phyloP scores from a whole-genome alignment of 768 basidiomycete species.

The Dentipellis fragilis region DNA sequence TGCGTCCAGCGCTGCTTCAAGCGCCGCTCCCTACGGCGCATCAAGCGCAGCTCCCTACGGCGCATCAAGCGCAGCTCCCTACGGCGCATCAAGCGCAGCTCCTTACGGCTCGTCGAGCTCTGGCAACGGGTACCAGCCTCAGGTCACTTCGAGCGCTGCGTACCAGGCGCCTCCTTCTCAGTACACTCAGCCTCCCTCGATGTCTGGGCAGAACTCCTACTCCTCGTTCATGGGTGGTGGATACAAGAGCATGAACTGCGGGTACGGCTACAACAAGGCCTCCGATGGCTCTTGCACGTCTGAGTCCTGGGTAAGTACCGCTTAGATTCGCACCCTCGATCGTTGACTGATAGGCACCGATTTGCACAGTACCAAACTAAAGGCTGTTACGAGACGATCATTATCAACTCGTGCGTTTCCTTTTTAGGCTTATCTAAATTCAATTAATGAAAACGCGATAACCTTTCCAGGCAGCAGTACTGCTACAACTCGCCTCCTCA shows the following conservation, averaged over 20 bases:
- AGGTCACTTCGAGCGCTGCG: slow-evolving; percentile 4
- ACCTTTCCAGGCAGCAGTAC: slow-evolving; percentile 6
- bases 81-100: slow-evolving; percentile 3
- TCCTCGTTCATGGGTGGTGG: slow-evolving; percentile 50
- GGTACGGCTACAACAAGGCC: slow-evolving; percentile 56
- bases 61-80: slow-evolving; percentile 1
- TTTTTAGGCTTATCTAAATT: slow-evolving; percentile 6
- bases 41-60: background rate
- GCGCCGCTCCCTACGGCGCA: no score
- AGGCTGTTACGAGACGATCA: slow-evolving; percentile 55
- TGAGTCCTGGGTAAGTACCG: slow-evolving; percentile 46
- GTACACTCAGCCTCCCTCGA: slow-evolving; percentile 23
- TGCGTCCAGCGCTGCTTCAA: no score
- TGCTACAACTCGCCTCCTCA: slow-evolving; percentile 23
- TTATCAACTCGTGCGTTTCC: slow-evolving; percentile 34
- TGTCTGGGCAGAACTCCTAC: slow-evolving; percentile 30
- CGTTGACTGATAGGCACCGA: background rate
- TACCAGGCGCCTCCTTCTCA: slow-evolving; percentile 16
- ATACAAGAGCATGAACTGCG: slow-evolving; percentile 56
- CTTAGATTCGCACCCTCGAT: background rate
- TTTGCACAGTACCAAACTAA: slow-evolving; percentile 19
- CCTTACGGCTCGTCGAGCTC: slow-evolving; percentile 2
- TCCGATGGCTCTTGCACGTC: slow-evolving; percentile 44
- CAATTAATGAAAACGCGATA: background rate
- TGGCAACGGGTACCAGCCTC: slow-evolving; percentile 1